phyloP scores from a whole-genome alignment of 805 yeast genomes.

The Starmerella powellii region DNA sequence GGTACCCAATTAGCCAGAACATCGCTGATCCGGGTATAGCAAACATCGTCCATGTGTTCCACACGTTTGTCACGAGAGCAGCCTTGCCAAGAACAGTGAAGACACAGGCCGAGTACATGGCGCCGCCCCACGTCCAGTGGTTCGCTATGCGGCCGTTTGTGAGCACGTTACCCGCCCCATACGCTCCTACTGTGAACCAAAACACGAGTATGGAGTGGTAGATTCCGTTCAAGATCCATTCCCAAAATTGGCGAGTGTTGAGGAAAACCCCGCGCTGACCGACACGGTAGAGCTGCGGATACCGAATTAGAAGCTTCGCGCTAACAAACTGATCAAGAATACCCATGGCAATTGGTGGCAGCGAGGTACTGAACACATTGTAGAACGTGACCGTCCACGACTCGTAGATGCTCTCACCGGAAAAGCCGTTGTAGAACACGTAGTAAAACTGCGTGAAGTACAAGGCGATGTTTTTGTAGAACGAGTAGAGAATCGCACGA shows the following conservation, averaged over 20 bases:
- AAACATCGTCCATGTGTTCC: slow-evolving; percentile 85
- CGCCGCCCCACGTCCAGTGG: slow-evolving; percentile 93
- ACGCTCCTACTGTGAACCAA: slow-evolving; percentile 57
- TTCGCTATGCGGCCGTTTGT: slow-evolving; percentile 58
- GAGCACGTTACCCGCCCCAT: slow-evolving; percentile 52
- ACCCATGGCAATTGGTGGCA: slow-evolving; percentile 94
- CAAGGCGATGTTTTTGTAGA: slow-evolving; percentile 87
- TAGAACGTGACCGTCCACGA: slow-evolving; percentile 97
- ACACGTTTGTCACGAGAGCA: slow-evolving; percentile 75
- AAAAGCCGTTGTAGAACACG: slow-evolving; percentile 80
- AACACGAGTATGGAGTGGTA: slow-evolving; percentile 82
- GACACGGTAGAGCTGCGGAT: slow-evolving; percentile 81
- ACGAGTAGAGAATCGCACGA: slow-evolving; percentile 83
- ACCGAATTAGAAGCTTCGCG: slow-evolving; percentile 76
- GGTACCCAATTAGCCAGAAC: slow-evolving; percentile 77
- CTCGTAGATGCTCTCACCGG: slow-evolving; percentile 92
- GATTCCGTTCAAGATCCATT: slow-evolving; percentile 93
- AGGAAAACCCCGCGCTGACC: slow-evolving; percentile 85
- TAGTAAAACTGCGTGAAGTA: slow-evolving; percentile 99
- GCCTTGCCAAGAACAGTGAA: slow-evolving; percentile 91
- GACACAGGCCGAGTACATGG: slow-evolving; percentile 74
- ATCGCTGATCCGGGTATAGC: slow-evolving; percentile 92
- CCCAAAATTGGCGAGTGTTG: slow-evolving; percentile 88
- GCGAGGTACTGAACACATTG: slow-evolving; percentile 84
- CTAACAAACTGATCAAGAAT: slow-evolving; percentile 93